These are phyloP conservation scores for Naganishia cerealis DNA, from an alignment of 1,284 basidiomycete species.

Conservation along the genomic window DNA sequence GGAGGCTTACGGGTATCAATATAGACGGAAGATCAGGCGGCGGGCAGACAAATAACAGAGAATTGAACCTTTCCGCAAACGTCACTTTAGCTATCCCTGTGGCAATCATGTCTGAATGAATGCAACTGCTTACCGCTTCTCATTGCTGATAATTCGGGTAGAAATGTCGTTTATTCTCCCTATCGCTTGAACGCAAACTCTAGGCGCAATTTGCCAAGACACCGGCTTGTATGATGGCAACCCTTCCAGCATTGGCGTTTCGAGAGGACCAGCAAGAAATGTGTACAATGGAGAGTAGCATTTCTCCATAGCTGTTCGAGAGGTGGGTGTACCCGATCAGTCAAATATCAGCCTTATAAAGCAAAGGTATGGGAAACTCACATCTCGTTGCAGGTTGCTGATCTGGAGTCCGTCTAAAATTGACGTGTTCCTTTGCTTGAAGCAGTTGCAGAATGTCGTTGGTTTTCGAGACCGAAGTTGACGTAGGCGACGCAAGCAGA, in stretches of 20 bases:
- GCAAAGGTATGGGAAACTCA: constrained; percentile 29
- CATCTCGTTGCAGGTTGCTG: constrained; percentile 32
- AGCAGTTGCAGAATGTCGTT: constrained; percentile 34
- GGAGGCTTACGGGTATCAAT: constrained; percentile 20
- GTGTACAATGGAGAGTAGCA: constrained; percentile 48
- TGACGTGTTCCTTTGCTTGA: constrained; percentile 35
- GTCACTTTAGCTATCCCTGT: background rate
- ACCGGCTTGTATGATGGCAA: constrained; percentile 25
- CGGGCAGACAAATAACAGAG: constrained; percentile 10
- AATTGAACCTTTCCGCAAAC: constrained; percentile 18
- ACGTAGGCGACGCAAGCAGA: constrained; percentile 35
- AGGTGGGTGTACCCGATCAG: background rate
- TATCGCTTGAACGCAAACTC: constrained; percentile 20
- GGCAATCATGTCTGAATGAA: background rate
- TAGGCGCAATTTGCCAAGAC: constrained; percentile 25
- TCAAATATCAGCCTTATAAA: background rate
- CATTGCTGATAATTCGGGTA: constrained; percentile 17
- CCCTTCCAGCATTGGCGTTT: constrained; percentile 23
- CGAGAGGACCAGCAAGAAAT: constrained; percentile 37
- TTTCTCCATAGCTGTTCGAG: constrained; percentile 38
- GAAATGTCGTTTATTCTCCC: constrained; percentile 24
- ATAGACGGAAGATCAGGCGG: constrained; percentile 12
- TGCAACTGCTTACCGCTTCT: constrained; percentile 20
- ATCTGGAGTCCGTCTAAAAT: constrained; percentile 37
- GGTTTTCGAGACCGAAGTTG: constrained; percentile 21